These are phyloP conservation scores for Kodamaea kakaduensis DNA, from an alignment of 805 yeast genomes.

Conservation along the genomic window DNA sequence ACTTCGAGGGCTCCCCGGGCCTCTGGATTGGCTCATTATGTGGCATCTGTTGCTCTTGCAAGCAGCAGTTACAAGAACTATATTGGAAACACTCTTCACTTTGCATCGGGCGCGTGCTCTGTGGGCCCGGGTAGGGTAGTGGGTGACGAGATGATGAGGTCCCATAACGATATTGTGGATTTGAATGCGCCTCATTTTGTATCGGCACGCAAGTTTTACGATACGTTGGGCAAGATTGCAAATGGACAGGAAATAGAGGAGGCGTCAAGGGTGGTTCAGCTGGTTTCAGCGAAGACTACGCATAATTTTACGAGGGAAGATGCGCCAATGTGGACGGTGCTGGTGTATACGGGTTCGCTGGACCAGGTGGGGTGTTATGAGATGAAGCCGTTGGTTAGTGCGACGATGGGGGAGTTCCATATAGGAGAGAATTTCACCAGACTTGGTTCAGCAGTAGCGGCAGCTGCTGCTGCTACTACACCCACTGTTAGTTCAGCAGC, in stretches of 20 bases:
- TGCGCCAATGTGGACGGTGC: conserved; percentile 24
- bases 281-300: conserved; percentile 20
- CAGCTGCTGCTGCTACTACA: too few relatives aligned
- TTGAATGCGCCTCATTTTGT: conserved; percentile 24
- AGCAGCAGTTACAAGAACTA: conserved; percentile 18
- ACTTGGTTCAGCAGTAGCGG: conserved; percentile 15
- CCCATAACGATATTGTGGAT: conserved; percentile 34
- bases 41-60: conserved; percentile 21
- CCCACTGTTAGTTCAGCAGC: too few relatives aligned
- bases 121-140: conserved; percentile 31
- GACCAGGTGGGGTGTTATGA: conserved; percentile 44
- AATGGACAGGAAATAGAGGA: conserved; percentile 23
- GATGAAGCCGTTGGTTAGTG: conserved; percentile 31
- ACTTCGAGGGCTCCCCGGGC: conserved; percentile 31
- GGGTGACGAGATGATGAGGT: conserved; percentile 21
- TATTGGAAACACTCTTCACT: conserved; percentile 26
- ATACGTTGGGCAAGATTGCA: conserved; percentile 24
- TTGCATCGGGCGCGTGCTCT: conserved; percentile 39
- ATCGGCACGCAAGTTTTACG: conserved; percentile 27
- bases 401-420: conserved; percentile 31
- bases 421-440: conserved; percentile 29
- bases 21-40: conserved; percentile 33
- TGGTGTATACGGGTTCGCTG: conserved; percentile 33
- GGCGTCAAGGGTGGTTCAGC: conserved; percentile 15
- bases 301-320: conserved; percentile 13